These are phyloP conservation scores for Clonostachys byssicola DNA, from an alignment of 2,329 filamentous ascomycete species.

Conservation along the genomic window DNA sequence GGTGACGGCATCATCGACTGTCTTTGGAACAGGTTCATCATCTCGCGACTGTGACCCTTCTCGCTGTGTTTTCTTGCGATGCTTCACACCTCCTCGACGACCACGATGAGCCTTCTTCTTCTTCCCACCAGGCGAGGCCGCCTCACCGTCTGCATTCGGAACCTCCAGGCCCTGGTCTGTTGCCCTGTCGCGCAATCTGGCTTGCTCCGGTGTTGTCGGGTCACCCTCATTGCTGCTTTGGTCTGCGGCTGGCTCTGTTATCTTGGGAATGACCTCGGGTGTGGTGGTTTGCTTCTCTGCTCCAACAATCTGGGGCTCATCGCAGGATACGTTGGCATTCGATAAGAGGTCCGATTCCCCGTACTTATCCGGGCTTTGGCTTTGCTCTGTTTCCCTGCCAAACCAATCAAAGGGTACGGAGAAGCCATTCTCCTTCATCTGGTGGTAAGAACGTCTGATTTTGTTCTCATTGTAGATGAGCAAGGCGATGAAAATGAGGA, in stretches of 20 bases:
- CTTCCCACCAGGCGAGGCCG: constrained; percentile 23
- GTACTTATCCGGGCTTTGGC: too few relatives aligned
- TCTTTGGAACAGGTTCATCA: constrained; percentile 34
- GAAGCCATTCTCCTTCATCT: constrained; percentile 19
- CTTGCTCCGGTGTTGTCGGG: too few relatives aligned
- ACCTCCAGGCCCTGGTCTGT: too few relatives aligned
- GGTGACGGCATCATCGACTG: constrained; percentile 59
- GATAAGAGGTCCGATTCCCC: too few relatives aligned
- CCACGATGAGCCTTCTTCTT: constrained; percentile 69
- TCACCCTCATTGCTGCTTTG: too few relatives aligned
- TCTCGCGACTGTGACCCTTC: constrained; percentile 45
- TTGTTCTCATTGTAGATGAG: constrained; percentile 41
- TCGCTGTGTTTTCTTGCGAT: constrained; percentile 54
- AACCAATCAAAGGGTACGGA: constrained; percentile 12
- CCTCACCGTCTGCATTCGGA: too few relatives aligned
- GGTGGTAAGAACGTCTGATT: constrained; percentile 30
- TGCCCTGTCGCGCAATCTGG: too few relatives aligned
- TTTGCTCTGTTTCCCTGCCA: neutral
- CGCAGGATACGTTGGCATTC: too few relatives aligned
- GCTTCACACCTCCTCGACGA: constrained; percentile 66
- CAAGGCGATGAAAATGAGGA: constrained; percentile 36
- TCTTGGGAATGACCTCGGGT: too few relatives aligned
- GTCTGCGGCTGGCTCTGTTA: too few relatives aligned
- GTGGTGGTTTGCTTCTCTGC: too few relatives aligned
- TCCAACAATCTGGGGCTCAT: too few relatives aligned